Base-by-base conservation (phyloP, 2,329 filamentous ascomycete genomes). In the Albophoma yamanashiensis region DNA sequence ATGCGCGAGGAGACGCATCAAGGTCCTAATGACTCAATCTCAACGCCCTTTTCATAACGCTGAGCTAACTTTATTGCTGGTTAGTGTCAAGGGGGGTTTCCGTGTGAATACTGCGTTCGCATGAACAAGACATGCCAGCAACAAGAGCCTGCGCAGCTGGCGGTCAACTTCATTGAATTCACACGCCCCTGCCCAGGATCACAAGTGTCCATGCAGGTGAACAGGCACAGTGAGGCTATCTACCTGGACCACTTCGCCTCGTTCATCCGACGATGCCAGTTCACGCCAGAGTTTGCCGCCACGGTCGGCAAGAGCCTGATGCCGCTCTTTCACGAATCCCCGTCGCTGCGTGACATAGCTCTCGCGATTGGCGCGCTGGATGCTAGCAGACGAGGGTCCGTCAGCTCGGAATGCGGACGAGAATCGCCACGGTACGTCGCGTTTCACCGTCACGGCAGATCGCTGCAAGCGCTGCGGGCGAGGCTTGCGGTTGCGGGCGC, bases 281-380 rank as follows among this genome's bases (percentile, higher is more conserved):
- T 71, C 1, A 68, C 64, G 0, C 43, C 15, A 1, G 58, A 36
- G 0, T 69, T 68, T 27, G 36, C 50, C 2, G 36, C 50, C 2
- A 15, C 47, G 0, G 9, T 64, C 0, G 55, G 34, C 0, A 14
- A 59, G 0, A 63, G 66, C 6, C 58, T 71, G 12, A 22, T 65
- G 0, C 62, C 64, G 2, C 42, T 70, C 0, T 60, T 70, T 1
- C 42, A 63, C 1, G n/a, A 43, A 1, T 67, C 64, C 0, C 20
- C 56, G 0, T 53, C 65, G 0, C 61, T 71, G 6, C 59, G 50
- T 34, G 59, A 68, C 31, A 36, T 66, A 2, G 62, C 63, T 0
- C 40, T 65, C 2, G 68, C 68, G 0, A 67, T 71, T 38, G 69
- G 69, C 0, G 68, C 69, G 0, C 58, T 70, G 1, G 65, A 69